Evolutionary conservation across 2,329 filamentous ascomycete genomes (phyloP).

Genomic region (Lanzia echinophila): DNA sequence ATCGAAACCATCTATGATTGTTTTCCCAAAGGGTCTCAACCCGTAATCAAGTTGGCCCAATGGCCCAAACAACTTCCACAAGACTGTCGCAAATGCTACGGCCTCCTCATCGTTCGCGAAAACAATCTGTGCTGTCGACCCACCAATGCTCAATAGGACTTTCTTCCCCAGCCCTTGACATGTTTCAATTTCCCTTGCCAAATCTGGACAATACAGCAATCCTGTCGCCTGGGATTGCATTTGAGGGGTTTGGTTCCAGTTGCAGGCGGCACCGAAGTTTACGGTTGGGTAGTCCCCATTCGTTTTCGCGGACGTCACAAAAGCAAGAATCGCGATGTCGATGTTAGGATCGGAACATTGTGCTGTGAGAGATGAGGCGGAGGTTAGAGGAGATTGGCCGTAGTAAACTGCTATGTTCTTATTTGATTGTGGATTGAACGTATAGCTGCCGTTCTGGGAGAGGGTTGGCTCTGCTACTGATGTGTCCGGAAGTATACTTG

Average conservation of each 20-base stretch:
- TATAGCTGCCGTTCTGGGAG: conserved; percentile 11
- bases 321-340: conserved; percentile 32
- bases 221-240: conserved; percentile 33
- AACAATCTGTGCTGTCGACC: conserved; percentile 23
- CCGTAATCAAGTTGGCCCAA: conserved; percentile 16
- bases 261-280: conserved; percentile 32
- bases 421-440: conserved; percentile 23
- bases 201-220: conserved; percentile 32
- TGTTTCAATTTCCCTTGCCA: conserved; percentile 25
- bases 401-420: conserved; percentile 32
- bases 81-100: conserved; percentile 24
- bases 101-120: conserved; percentile 29
- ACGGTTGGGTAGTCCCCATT: conserved; percentile 17
- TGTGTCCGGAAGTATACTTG: no score
- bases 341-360: conserved; percentile 31
- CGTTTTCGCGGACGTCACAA: conserved; percentile 14
- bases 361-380: conserved; percentile 24
- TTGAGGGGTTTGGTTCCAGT: conserved; percentile 21
- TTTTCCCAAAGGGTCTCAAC: conserved; percentile 30
- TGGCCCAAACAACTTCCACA: conserved; percentile 34
- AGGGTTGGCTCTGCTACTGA: neutral
- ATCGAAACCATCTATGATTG: conserved; percentile 34
- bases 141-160: conserved; percentile 35
- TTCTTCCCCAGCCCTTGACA: conserved; percentile 36
- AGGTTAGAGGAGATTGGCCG: conserved; percentile 24